These are phyloP conservation scores for Phytopythium delawarense DNA, from an alignment of 352 stramenopile genomes.

Conservation along the genomic window DNA sequence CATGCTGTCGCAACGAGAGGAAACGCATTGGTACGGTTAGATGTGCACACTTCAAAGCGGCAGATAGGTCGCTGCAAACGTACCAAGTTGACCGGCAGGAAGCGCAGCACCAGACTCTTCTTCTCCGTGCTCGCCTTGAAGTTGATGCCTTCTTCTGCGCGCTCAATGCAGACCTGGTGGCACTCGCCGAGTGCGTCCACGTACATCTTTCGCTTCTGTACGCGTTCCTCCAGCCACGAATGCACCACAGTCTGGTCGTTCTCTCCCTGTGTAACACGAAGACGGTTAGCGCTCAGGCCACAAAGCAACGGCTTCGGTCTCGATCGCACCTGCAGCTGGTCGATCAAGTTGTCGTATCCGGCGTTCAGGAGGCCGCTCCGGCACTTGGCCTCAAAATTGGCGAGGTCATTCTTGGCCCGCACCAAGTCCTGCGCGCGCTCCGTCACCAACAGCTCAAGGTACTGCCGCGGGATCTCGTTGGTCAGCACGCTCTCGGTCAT, in stretches of 20 bases:
- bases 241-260: slow-evolving; percentile 71
- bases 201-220: slow-evolving; percentile 64
- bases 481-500: slow-evolving; percentile 79
- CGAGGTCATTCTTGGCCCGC: slow-evolving; percentile 43
- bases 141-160: slow-evolving; percentile 64
- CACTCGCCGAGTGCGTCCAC: slow-evolving; percentile 65
- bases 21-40: background rate
- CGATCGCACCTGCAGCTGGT: slow-evolving; percentile 80
- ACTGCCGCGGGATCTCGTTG: slow-evolving; percentile 78
- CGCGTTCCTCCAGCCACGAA: slow-evolving; percentile 68
- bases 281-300: slow-evolving; percentile 43
- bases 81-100: slow-evolving; percentile 77
- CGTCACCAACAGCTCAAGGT: slow-evolving; percentile 56
- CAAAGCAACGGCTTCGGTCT: slow-evolving; percentile 32
- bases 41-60: too few species aligned
- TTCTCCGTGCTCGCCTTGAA: slow-evolving; percentile 85
- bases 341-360: slow-evolving; percentile 81
- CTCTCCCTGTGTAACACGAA: slow-evolving; percentile 34
- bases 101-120: slow-evolving; percentile 67
- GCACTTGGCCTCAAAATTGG: slow-evolving; percentile 56
- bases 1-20: slow-evolving; percentile 29
- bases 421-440: slow-evolving; percentile 53
- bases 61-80: background rate
- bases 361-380: slow-evolving; percentile 55
- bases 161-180: slow-evolving; percentile 60